Evolutionary conservation across 345 rosid genomes (phyloP).

Genomic region (Corymbia maculata): DNA sequence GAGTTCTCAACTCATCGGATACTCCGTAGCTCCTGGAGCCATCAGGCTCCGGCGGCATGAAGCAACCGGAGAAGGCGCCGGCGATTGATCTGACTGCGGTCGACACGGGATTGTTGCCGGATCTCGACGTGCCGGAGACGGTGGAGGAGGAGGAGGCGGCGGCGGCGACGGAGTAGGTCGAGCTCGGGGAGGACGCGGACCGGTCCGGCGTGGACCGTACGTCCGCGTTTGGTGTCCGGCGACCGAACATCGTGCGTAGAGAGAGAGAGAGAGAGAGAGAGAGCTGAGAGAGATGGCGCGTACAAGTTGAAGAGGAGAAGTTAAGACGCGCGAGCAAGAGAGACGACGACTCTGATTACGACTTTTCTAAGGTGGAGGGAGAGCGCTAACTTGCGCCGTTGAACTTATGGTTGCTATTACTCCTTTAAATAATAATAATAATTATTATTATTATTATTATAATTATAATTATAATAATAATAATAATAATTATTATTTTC

Average conservation of each 20-base stretch:
- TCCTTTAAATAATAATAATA: not conserved
- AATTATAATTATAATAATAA: too few species aligned
- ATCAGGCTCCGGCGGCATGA: constrained; percentile 54
- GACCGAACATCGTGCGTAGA: constrained; percentile 6
- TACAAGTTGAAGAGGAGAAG: constrained; percentile 7
- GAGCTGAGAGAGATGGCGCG: not conserved
- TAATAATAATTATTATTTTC: not conserved
- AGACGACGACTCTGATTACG: not conserved
- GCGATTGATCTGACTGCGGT: constrained; percentile 39
- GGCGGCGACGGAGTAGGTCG: constrained; percentile 25
- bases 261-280: not conserved
- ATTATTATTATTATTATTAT: too few species aligned
- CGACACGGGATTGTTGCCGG: constrained; percentile 17
- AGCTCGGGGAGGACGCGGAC: constrained; percentile 14
- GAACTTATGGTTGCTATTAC: not conserved
- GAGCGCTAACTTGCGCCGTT: not conserved
- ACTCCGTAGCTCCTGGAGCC: constrained; percentile 12
- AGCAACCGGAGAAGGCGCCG: constrained; percentile 51
- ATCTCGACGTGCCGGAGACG: constrained; percentile 19
- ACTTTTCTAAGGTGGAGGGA: not conserved
- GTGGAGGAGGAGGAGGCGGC: constrained; percentile 31
- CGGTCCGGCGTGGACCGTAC: constrained; percentile 28
- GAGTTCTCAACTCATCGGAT: constrained; percentile 25
- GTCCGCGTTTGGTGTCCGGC: constrained; percentile 29
- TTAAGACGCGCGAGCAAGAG: not conserved